Percentiles rank a stretch among this genome's conserved stretches.
These are phyloP conservation scores for Nitzschia putrida DNA, from an alignment of 108 stramenopile species.

Conservation along the genomic window DNA sequence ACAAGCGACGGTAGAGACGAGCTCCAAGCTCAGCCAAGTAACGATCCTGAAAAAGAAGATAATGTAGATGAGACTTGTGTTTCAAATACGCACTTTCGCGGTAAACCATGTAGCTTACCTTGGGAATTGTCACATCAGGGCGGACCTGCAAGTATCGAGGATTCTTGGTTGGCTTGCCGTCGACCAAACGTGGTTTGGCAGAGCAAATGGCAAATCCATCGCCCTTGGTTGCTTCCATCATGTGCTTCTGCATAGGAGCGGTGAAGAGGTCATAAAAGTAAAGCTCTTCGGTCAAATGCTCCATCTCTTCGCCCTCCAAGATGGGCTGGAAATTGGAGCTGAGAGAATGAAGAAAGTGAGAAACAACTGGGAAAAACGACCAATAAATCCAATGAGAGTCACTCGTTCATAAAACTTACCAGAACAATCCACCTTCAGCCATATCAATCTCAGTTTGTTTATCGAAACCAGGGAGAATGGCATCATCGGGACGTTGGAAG, in stretches of 20 bases:
- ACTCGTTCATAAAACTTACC: slow-evolving; percentile 11
- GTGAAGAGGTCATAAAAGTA: slow-evolving; percentile 62
- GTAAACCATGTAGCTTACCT: no score
- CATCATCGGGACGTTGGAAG: slow-evolving; percentile 63
- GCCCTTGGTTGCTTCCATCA: slow-evolving; percentile 41
- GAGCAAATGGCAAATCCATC: slow-evolving; percentile 48
- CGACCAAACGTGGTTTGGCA: slow-evolving; percentile 55
- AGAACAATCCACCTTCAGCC: slow-evolving; percentile 42
- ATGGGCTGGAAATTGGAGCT: slow-evolving; percentile 58
- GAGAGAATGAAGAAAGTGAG: no score
- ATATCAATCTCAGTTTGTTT: slow-evolving; percentile 59
- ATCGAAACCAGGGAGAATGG: slow-evolving; percentile 56
- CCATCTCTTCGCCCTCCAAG: slow-evolving; percentile 46
- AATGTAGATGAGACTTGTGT: no score
- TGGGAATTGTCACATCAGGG: slow-evolving; percentile 48
- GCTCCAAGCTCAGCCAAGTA: slow-evolving; percentile 60
- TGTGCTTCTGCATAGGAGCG: slow-evolving; percentile 58
- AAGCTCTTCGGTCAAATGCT: slow-evolving; percentile 49
- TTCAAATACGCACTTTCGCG: no score
- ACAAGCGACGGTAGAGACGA: slow-evolving; percentile 48
- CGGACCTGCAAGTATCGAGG: slow-evolving; percentile 61
- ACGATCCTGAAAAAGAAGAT: no score
- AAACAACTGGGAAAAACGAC: slow-evolving; percentile 1
- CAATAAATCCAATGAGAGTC: not conserved
- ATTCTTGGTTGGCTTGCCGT: slow-evolving; percentile 53